Evolutionary conservation across 1,139 yeast species (phyloP).

Genomic region (Magnusiomyces paraingens): DNA sequence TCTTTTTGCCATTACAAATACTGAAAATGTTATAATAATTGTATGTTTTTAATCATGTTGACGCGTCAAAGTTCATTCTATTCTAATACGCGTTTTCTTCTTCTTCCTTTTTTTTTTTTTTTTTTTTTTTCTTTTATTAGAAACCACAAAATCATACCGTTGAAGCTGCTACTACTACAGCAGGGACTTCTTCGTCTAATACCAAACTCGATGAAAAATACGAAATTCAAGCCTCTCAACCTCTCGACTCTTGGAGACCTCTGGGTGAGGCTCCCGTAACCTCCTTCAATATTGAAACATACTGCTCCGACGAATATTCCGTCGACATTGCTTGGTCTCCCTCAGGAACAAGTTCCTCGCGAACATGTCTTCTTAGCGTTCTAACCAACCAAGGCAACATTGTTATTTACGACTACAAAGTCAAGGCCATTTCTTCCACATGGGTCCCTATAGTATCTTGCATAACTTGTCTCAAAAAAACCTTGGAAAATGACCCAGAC

Average conservation of each 20-base stretch:
- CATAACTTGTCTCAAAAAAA: not conserved
- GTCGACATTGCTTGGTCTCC: slow-evolving; percentile 3
- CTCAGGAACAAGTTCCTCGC: not conserved
- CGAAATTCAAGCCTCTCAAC: not conserved
- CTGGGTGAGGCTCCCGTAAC: not conserved
- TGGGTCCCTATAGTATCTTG: not conserved
- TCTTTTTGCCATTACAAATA: slow-evolving; percentile 1
- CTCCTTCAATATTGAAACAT: slow-evolving; percentile 1
- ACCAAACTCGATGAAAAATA: slow-evolving; percentile 2
- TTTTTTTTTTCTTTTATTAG: not conserved
- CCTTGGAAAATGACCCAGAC: too few relatives aligned
- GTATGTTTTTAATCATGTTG: not conserved
- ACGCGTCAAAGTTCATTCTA: not conserved
- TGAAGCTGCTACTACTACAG: not conserved
- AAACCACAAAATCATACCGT: not conserved
- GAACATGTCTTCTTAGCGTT: not conserved
- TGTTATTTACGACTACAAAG: not conserved
- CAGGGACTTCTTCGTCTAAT: not conserved
- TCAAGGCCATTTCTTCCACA: not conserved
- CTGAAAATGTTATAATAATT: not conserved
- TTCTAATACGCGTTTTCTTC: not conserved
- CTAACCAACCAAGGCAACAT: slow-evolving; percentile 5
- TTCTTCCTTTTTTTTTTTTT: not conserved
- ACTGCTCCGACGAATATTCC: not conserved
- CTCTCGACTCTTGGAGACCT: not conserved